These are phyloP conservation scores for Botrytis porri DNA, from an alignment of 2,329 filamentous ascomycete genomes.

Conservation along the genomic window DNA sequence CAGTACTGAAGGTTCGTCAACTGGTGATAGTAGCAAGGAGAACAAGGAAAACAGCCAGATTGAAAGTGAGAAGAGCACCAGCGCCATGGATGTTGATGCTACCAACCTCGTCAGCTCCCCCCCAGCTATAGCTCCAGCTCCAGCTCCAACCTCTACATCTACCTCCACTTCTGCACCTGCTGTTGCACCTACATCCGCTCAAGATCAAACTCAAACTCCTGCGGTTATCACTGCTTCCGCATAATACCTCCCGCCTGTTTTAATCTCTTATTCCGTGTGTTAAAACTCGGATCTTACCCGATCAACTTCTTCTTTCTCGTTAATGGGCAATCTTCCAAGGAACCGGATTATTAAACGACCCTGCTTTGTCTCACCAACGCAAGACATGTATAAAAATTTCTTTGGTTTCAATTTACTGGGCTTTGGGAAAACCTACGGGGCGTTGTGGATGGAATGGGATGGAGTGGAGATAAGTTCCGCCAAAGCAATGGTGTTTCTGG, in stretches of 20 bases:
- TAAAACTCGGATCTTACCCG: background rate
- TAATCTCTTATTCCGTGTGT: slow-evolving; percentile 17
- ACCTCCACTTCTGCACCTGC: slow-evolving; percentile 8
- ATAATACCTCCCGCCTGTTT: slow-evolving; percentile 13
- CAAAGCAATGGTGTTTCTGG: slow-evolving; percentile 21
- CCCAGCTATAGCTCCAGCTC: slow-evolving; percentile 39
- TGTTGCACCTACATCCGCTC: slow-evolving; percentile 1
- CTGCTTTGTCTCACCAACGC: background rate
- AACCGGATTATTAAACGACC: background rate
- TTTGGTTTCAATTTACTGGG: slow-evolving; percentile 1
- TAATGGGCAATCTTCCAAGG: background rate
- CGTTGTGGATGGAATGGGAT: background rate
- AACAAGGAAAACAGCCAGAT: slow-evolving; percentile 59
- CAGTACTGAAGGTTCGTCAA: slow-evolving; percentile 45
- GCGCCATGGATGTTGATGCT: slow-evolving; percentile 56
- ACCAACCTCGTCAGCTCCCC: slow-evolving; percentile 48
- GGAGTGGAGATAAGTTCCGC: slow-evolving; percentile 6
- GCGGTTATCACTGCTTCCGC: slow-evolving; percentile 16
- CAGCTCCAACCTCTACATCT: slow-evolving; percentile 28
- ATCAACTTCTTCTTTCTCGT: background rate
- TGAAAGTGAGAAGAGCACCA: slow-evolving; percentile 57
- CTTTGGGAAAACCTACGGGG: slow-evolving; percentile 2
- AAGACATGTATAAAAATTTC: slow-evolving; percentile 17
- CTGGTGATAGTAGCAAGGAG: slow-evolving; percentile 58
- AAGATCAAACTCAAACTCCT: background rate